phyloP scores from a whole-genome alignment of 2,329 filamentous ascomycete species.

The Neofusicoccum sp. region DNA sequence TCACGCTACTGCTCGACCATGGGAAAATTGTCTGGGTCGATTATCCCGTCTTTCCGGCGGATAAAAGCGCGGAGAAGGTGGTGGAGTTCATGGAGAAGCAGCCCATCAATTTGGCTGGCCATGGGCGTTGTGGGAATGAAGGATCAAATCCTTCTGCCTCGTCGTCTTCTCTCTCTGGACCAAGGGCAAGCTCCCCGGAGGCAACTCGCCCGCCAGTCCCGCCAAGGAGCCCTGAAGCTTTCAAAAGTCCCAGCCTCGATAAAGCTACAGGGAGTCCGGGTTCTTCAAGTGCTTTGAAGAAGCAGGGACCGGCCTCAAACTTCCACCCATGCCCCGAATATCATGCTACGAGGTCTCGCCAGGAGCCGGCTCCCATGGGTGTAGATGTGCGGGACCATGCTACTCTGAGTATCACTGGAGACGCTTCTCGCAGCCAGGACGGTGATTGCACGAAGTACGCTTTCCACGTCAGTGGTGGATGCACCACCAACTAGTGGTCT shows the following conservation, averaged over 20 bases:
- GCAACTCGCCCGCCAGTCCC: background rate
- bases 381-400: background rate
- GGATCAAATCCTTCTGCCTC: background rate
- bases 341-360: background rate
- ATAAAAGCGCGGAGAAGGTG: constrained; percentile 43
- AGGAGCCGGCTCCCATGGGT: background rate
- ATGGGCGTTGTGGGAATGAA: background rate
- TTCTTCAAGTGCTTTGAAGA: background rate
- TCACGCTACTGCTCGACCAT: constrained; percentile 43
- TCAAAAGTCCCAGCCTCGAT: too few species aligned
- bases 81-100: constrained; percentile 30
- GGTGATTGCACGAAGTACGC: background rate
- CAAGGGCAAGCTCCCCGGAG: background rate
- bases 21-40: constrained; percentile 45
- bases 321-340: constrained; percentile 1
- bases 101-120: background rate
- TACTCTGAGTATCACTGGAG: background rate
- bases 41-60: constrained; percentile 49
- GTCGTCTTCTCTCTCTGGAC: background rate
- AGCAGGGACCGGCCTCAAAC: background rate
- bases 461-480: background rate
- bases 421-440: background rate
- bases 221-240: background rate
- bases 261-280: too few species aligned
- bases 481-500: background rate